Base-by-base conservation (phyloP, 257 asterid species). In the Misopates orontium region DNA sequence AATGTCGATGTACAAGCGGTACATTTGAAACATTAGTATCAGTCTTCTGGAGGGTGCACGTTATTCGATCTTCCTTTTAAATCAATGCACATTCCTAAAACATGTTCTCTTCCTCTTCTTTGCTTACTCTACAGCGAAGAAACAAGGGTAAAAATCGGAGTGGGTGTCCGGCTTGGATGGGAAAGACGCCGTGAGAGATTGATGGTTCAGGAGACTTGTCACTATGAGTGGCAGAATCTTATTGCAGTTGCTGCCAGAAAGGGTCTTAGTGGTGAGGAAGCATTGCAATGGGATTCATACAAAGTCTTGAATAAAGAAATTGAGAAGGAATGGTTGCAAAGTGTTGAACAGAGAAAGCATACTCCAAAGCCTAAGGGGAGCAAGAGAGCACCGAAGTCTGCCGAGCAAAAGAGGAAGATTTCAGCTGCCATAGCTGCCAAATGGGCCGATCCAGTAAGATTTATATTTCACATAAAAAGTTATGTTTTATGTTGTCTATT, bases 361-460 rank as follows among this genome's bases (percentile, higher is more conserved):
- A 73, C 39, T 44, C 76, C 73, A 8, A 76, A 81, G 68, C 75
- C 74, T 1, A 90, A 85, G 73, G 89, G 97, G 32, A 82, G 82
- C 88, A 90, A 73, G 83, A 86, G 93, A 76, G 97, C 96, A 44
- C 96, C 95, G 16, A 94, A 94, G 62, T 82, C 99, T 19, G 83
- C 86, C 10, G 96, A 90, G 76, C 99, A 94, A 77, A 94, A 85
- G 85, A 82, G 83, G 76, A 90, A 86, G 84, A 90, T 90, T 69
- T 73, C 97, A 36, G 95, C 83, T 69, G 86, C 99, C 70, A 88
- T 94, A 62, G 78, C 96, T 52, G 95, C 97, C 60, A 90, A 90
- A 80, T 90, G 99, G 99, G 89, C 95, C 17, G 99, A 93, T 72
- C 97, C 96, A 39, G 99, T 94, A 84, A 79, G 90, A 52, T 58